Base-by-base conservation (phyloP, 2,329 filamentous ascomycete species). In the Akanthomyces lecanii region DNA sequence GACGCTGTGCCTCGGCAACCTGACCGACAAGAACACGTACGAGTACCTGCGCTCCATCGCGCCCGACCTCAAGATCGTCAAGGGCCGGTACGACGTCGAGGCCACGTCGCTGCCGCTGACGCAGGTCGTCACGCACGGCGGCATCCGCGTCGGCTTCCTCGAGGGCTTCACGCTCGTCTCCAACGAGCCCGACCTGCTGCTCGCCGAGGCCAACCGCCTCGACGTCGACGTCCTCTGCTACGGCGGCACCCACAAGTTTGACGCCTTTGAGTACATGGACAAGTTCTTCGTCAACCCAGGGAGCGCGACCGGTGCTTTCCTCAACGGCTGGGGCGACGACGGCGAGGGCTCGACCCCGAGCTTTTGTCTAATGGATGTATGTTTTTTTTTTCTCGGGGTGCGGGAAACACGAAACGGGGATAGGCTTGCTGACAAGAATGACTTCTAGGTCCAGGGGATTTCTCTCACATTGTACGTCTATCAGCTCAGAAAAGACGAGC, bases 301-400 rank as follows among this genome's bases (percentile, higher is more conserved):
- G 4, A 88, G 83, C 70, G 86, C 85, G 28, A 89, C 86, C 5
- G 86, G 86, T 11, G 86, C 86, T 3, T 85, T 85, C 66, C 78
- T 82, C 25, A 82, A 82, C 1, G 82, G 83, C 23, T 87, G 84
- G 81, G 78, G 78, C 23, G 77, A 78, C 58, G 83, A 83, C 47
- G 80, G 78, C n/a, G 86, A 90, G 72, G 90, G 94, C 62, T 90
- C 89, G 28, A 88, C 88, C 63, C 94, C 94, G 30, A 97, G 92
- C 74, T 97, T 98, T 77, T 97, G 95, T 72, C 78, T 98, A 75
- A 97, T 98, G 94, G 94, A 98, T 84, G 93, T 97, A 76, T 80
- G 92, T 89, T 52, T 61, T 50, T 57, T 10, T n/a, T 21, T 62
- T 23, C 16, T 10, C 4, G 23, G 10, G 25, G 6, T 25, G 6